Percentiles rank a stretch among this genome's conserved stretches.
phyloP scores from a whole-genome alignment of 2,329 filamentous ascomycete genomes.

The Penicillium oxalicum region DNA sequence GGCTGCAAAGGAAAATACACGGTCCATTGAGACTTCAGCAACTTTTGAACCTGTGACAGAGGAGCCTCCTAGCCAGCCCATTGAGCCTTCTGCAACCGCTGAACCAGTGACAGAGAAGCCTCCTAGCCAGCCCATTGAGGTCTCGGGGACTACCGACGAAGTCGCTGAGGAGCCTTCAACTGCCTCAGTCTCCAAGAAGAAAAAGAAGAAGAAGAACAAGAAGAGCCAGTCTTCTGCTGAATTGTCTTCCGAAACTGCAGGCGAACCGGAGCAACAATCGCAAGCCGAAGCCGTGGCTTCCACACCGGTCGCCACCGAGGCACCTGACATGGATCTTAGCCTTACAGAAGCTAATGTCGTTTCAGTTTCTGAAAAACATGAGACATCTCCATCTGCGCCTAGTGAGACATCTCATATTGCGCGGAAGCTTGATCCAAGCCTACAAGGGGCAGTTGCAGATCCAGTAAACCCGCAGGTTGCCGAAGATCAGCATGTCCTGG shows the following conservation, averaged over 20 bases:
- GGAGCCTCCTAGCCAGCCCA: constrained; percentile 1
- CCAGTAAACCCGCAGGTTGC: no score
- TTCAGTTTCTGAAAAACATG: neutral
- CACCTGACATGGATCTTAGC: neutral
- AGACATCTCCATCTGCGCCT: neutral
- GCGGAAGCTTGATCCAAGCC: neutral
- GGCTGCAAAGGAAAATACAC: no score
- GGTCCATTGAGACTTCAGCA: no score
- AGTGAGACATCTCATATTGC: neutral
- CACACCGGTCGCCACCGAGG: constrained; percentile 6
- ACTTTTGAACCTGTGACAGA: constrained; percentile 9
- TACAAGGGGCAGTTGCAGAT: no score
- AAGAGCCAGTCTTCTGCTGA: constrained; percentile 16
- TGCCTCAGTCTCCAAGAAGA: constrained; percentile 22
- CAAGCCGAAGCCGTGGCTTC: constrained; percentile 3
- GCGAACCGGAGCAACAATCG: constrained; percentile 8
- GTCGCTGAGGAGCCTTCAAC: constrained; percentile 12
- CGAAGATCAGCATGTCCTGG: no score
- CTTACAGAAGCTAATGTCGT: constrained; percentile 4
- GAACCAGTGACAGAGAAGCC: constrained; percentile 13
- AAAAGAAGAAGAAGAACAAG: constrained; percentile 35
- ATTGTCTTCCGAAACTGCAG: constrained; percentile 11
- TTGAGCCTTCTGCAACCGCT: constrained; percentile 3
- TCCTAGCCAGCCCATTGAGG: neutral
- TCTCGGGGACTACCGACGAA: no score